Evolutionary conservation across 352 stramenopile species (phyloP), one percentile per base, ranked within the genome.

Genomic region (Phytopythium oedochilum): DNA sequence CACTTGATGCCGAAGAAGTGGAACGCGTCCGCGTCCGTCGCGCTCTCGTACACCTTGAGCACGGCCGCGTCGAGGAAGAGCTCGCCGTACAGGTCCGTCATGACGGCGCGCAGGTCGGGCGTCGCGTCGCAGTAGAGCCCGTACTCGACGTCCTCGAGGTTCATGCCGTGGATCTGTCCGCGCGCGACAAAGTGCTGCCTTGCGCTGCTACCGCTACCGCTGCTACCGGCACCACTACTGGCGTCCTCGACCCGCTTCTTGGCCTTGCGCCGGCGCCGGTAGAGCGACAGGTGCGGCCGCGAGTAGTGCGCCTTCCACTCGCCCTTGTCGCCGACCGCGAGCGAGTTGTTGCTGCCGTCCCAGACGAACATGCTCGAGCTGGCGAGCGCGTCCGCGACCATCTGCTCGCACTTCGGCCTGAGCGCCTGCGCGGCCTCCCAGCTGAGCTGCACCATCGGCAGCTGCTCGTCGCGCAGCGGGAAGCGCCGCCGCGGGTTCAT

Each of bases 401-500:
- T 78, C 36, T 80, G 61, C 50, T 73, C 62, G 40, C 77, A 88
- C 28, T 66, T 66, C 26, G 59, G 55, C 50, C 71, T 71, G 60
- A 88, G 73, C 62, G 73, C 64, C 42, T 71, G 54, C 46, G 66
- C 57, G 43, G 84, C 64, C 31, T 75, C 68, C 7, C 56, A 44
- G 17, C 60, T 66, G 34, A 88, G 57, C 44, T 63, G 44, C 15
- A 80, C 74, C 31, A 59, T 57, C 48, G 77, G 77, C n/a, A 88
- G 63, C 51, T 63, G 71, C 52, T 85, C 72, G 40, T 84, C 68
- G 17, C 57, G 66, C 18, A 88, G 64, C 18, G 77, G 77, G 59
- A 88, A 88, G 8, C 77, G 77, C 23, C 77, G 66, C 2, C 77
- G 70, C 35, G 74, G 77, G 57, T 88, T 83, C 34, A 78, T 56